Base-by-base conservation (phyloP, 345 rosid genomes). In the Barbarea vulgaris region DNA sequence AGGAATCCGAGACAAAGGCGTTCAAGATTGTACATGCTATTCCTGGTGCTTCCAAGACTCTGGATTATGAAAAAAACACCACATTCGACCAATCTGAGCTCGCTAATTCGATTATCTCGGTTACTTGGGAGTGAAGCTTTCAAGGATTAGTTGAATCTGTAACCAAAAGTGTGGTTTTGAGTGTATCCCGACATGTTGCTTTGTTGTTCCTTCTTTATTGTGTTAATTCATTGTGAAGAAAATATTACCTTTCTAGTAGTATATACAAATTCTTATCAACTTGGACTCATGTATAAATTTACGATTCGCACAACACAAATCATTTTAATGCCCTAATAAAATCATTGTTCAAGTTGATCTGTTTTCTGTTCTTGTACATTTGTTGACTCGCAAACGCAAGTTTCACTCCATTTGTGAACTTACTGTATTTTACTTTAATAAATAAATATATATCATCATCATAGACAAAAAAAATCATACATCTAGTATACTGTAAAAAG, bases 21-120 rank as follows among this genome's bases (percentile, higher is more conserved):
- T 89, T 91, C 59, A 87, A 86, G 41, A 72, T 94, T 70, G 81
- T 88, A 6, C 90, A 84, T 4, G 90, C 96, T 5, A 84, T 91
- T 53, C 95, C 93, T 11, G 96, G 97, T 73, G 91, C 89, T 58
- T 80, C 85, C 9, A 87, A 83, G 84, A 62, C 75, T 63, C 80
- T 91, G 59, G 93, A 88, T 72, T 89, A 81, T 44, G 85, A 66
- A 25, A 70, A 44, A 58, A 83, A 81, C 50, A 14, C 65, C 31
- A 84, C 89, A 4, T 91, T 94, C 7, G 91, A 69, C 4, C 87
- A 89, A 63, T 87, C 91, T 0, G 90, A 89, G 14, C 84, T 94
- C 7, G 91, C 87, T 67, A 88, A 89, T 86, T 85, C 96, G 0
- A 86, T 93, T 85, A 82, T 93, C 42, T 84, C 84, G 1, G 86